Evolutionary conservation across 495 filamentous ascomycete species (phyloP), one percentile per base, ranked within the genome.

Genomic region (Aspergillus bertholletiae): DNA sequence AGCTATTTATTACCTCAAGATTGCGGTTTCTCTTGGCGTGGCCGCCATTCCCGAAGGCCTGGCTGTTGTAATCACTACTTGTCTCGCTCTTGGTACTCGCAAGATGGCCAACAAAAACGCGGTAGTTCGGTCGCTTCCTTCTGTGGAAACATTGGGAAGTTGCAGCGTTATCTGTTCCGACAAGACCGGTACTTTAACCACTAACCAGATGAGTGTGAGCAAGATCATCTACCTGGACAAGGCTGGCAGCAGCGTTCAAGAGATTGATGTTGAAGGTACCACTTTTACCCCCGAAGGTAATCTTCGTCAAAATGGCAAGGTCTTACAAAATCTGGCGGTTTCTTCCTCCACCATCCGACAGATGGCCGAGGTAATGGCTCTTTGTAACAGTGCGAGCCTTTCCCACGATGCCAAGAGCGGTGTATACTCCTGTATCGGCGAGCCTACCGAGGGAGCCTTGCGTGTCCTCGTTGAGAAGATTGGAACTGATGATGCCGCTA

Each of bases 161-260:
- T 99, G 95, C 79, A 97, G 94, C 65, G 92, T 99, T 51, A 96
- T 99, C 66, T 99, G 95, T 76, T 99, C 95, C n/a, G 95, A 99
- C 76, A 99, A 99, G 79, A 99, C 95, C 1, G 95, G 95, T 57
- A 99, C 95, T 21, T 74, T 99, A 66, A 99, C 95, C 23, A 99
- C 95, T 32, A 99, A 97, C 74, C 92, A 99, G 73, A 99, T 99
- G 95, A 97, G 94, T 64, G 95, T 96, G 49, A 93, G 84, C 68
- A 96, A 92, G 73, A 78, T 97, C 37, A 88, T 96, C 26, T 89
- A 89, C 66, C 75, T 99, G 62, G 85, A 79, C 59, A 79, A 84
- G 54, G 74, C 81, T 48, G 92, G 90, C 34, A 80, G 76, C 46
- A 86, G 83, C 39, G 72, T 99, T 15, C 90, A 96, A 61, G 92